Conservation (phyloP, 1,284 basidiomycete species). For the Anthracocystis walkeri region DNA sequence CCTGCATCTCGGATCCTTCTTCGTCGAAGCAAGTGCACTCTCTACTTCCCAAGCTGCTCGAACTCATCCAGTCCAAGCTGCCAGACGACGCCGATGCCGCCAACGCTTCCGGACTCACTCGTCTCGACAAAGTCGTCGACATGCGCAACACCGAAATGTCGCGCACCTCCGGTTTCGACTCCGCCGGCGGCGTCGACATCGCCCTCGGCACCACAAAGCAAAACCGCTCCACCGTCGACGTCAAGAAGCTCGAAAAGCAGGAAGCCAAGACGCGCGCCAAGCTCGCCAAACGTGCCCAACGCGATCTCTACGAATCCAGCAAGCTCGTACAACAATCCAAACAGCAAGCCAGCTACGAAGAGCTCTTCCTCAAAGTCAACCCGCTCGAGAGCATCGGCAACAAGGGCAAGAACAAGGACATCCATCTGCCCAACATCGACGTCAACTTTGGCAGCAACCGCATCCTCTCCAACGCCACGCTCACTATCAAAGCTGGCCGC, state of each 20-base stretch:
- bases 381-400: constrained; percentile 82
- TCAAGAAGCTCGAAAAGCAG: constrained; percentile 97
- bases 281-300: constrained; percentile 88
- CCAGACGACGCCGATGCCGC: constrained; percentile 70
- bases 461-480: constrained; percentile 78
- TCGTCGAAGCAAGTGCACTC: constrained; percentile 44
- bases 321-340: constrained; percentile 92
- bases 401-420: constrained; percentile 82
- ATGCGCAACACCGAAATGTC: constrained; percentile 80
- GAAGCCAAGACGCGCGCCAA: constrained; percentile 98
- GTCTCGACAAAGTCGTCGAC: constrained; percentile 90
- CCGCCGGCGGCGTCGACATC: constrained; percentile 74
- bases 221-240: constrained; percentile 93
- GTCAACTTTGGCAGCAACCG: constrained; percentile 80
- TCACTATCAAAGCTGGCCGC: constrained; percentile 55
- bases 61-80: constrained; percentile 59
- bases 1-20: constrained; percentile 57
- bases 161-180: constrained; percentile 66
- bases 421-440: constrained; percentile 94
- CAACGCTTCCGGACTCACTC: constrained; percentile 63
- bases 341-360: constrained; percentile 94
- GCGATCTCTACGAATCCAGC: constrained; percentile 91
- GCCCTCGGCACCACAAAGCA: constrained; percentile 94
- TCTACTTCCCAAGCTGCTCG: constrained; percentile 54
- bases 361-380: constrained; percentile 99